Percentiles rank a stretch among this genome's conserved stretches.
Evolutionary conservation across 768 basidiomycete genomes (phyloP).

Genomic region (Vararia minispora): DNA sequence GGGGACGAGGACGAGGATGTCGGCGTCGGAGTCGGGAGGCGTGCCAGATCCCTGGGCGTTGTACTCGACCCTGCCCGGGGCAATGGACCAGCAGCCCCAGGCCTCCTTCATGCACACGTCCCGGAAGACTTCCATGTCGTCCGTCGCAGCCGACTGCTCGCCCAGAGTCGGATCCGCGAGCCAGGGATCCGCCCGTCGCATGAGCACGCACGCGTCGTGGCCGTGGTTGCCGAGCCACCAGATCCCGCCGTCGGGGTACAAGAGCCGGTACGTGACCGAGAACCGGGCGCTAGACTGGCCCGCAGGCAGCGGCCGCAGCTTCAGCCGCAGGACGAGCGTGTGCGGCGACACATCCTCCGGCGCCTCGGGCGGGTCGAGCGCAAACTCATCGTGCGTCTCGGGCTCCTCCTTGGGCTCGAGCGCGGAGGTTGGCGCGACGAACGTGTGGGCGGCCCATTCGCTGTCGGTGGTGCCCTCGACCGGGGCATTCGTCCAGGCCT

Average conservation of each 20-base stretch:
- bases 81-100: constrained; percentile 25
- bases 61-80: constrained; percentile 11
- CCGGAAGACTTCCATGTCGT: constrained; percentile 16
- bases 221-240: constrained; percentile 37
- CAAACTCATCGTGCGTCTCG: not conserved
- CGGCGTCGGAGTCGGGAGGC: constrained; percentile 6
- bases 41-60: constrained; percentile 2
- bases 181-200: constrained; percentile 15
- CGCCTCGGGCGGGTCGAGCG: not conserved
- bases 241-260: constrained; percentile 30
- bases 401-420: not conserved
- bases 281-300: constrained; percentile 8
- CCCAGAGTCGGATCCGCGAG: constrained; percentile 21
- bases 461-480: constrained; percentile 8
- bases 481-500: constrained; percentile 16
- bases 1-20: constrained; percentile 11
- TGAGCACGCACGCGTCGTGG: constrained; percentile 28
- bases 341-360: constrained; percentile 1
- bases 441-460: constrained; percentile 12
- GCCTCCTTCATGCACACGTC: constrained; percentile 13
- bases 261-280: constrained; percentile 34
- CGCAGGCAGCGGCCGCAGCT: constrained; percentile 6
- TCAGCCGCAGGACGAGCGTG: constrained; percentile 11
- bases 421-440: constrained; percentile 6
- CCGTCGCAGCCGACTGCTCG: constrained; percentile 5